These are phyloP conservation scores for Fragaria vesca DNA, from an alignment of 306 rosid genomes.

Conservation along the genomic window DNA sequence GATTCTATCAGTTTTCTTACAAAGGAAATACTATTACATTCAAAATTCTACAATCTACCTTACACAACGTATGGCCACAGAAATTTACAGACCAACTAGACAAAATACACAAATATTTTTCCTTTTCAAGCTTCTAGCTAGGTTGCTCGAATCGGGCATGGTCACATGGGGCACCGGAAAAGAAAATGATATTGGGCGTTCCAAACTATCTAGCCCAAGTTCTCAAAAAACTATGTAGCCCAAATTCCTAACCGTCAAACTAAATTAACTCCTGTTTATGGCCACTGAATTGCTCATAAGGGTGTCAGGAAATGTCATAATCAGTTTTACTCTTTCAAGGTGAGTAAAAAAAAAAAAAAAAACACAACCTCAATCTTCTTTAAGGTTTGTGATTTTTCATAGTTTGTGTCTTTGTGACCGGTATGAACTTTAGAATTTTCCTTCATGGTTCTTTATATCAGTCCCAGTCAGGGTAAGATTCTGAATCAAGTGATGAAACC, in stretches of 20 bases:
- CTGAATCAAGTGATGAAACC: background rate
- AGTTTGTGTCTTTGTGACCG: background rate
- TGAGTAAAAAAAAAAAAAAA: background rate
- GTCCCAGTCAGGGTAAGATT: background rate
- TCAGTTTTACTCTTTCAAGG: background rate
- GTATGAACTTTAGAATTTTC: background rate
- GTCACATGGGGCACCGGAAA: no score
- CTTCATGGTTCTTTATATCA: background rate
- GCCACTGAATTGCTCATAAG: background rate
- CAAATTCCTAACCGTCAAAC: no score
- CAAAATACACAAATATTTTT: background rate
- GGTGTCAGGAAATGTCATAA: background rate
- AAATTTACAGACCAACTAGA: background rate
- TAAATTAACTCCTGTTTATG: no score
- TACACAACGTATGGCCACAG: background rate
- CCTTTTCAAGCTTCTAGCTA: no score
- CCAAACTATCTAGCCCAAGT: background rate
- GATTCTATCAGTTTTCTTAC: background rate
- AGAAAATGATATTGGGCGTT: background rate
- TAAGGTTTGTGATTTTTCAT: background rate
- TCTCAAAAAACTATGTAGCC: no score
- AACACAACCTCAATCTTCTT: background rate
- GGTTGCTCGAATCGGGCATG: no score
- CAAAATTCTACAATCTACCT: background rate
- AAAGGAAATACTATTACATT: background rate